phyloP scores from a whole-genome alignment of 2,329 filamentous ascomycete genomes.

The Phyllosticta ampelicida region DNA sequence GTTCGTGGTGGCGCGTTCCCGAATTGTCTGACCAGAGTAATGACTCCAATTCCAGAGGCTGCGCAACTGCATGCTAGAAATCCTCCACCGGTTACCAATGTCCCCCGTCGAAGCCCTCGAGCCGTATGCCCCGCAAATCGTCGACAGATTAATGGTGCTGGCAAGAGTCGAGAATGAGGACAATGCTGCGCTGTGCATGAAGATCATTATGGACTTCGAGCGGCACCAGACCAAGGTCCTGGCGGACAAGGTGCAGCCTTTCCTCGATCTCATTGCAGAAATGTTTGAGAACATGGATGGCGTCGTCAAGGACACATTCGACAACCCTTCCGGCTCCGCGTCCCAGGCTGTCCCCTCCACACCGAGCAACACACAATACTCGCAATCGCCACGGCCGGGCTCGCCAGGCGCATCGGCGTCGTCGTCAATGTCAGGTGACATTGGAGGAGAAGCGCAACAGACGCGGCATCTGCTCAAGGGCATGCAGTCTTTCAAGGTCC shows the following conservation, averaged over 20 bases:
- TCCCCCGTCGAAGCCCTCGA: constrained; percentile 72
- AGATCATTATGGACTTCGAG: constrained; percentile 95
- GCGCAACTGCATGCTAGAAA: constrained; percentile 87
- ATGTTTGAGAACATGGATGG: constrained; percentile 92
- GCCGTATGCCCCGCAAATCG: constrained; percentile 75
- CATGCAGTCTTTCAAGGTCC: constrained; percentile 98
- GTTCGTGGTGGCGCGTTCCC: constrained; percentile 36
- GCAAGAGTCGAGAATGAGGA: constrained; percentile 94
- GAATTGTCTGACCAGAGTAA: neutral
- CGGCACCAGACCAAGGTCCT: constrained; percentile 82
- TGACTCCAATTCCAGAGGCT: constrained; percentile 46
- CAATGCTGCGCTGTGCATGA: constrained; percentile 96
- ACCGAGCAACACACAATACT: constrained; percentile 51
- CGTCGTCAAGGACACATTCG: constrained; percentile 90
- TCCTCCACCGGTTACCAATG: constrained; percentile 75
- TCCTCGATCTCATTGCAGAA: constrained; percentile 84
- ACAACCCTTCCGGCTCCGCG: constrained; percentile 48
- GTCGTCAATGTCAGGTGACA: constrained; percentile 58
- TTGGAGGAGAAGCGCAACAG: constrained; percentile 74
- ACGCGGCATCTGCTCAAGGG: constrained; percentile 74
- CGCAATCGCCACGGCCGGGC: constrained; percentile 78
- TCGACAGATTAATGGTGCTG: constrained; percentile 80
- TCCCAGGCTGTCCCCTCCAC: constrained; percentile 52
- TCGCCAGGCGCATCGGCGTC: constrained; percentile 80
- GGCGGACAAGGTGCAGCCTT: constrained; percentile 71